Evolutionary conservation across 371 early-diverging fungal species (phyloP), one percentile per base, ranked within the genome.

Genomic region (Saksenaea oblongispora): DNA sequence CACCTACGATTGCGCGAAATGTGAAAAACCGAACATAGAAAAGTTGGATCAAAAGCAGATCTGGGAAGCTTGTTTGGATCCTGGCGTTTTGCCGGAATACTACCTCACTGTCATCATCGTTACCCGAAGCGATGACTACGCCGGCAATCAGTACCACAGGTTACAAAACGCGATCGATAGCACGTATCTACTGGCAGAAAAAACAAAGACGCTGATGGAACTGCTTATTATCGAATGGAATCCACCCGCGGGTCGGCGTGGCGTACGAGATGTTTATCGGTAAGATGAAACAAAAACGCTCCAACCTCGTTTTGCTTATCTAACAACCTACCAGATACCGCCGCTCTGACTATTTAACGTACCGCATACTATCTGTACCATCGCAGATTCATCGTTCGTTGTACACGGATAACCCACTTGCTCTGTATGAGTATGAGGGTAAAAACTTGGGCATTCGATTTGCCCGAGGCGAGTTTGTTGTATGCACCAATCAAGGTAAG

Each of bases 121-220:
- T 11, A 56, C 74, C 1, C 67, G 70, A 13, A 62, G 58, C 55
- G 70, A 67, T 27, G 59, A 69, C 57, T 67, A 73, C 34, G 70
- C 63, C 27, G 61, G 67, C 4, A 63, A 74, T 10, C 75, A 80
- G 44, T 71, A 71, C 28, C 75, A 74, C 54, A 65, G 77, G 24
- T 56, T 80, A 34, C 80, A 80, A 36, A 80, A 80, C 58, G 68
- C 77, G 34, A 80, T 80, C 54, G 80, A 80, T 57, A 73, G 74
- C 56, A 74, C 80, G 5, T 77, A 53, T 31, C 47, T 72, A 5
- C 42, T 80, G 59, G 80, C 80, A 9, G 75, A 75, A 56, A 71
- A 71, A 14, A 77, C 80, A 11, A 60, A 65, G 37, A 69, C 70
- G 1, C 58, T 63, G 11, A 80, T 75, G 18, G 80, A 80, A 36